Conservation (phyloP, 2,329 filamentous ascomycete species). For the Colletotrichum brevisporum region DNA sequence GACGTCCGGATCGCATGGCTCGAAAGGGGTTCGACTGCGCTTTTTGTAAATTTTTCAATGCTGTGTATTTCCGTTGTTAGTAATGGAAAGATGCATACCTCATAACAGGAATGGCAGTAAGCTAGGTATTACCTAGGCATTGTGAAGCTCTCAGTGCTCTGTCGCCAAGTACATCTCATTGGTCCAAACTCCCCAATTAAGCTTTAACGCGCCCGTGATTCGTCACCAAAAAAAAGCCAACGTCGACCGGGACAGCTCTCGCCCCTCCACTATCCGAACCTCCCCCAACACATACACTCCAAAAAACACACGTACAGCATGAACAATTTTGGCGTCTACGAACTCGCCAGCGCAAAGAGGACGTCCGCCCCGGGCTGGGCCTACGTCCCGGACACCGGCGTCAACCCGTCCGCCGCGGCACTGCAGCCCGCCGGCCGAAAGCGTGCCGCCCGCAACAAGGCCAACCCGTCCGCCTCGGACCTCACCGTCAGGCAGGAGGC, state of each 20-base stretch:
- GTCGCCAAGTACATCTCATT: constrained; percentile 21
- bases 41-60: no score
- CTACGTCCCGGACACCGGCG: constrained; percentile 84
- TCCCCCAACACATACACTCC: background rate
- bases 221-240: constrained; percentile 26
- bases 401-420: constrained; percentile 68
- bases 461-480: constrained; percentile 71
- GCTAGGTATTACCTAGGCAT: background rate
- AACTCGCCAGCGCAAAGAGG: constrained; percentile 80
- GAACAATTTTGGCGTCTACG: constrained; percentile 84
- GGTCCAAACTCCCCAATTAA: constrained; percentile 24
- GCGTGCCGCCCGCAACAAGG: constrained; percentile 75
- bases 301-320: constrained; percentile 52
- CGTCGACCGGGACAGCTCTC: background rate
- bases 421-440: constrained; percentile 74
- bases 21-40: background rate
- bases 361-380: constrained; percentile 88
- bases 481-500: constrained; percentile 86
- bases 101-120: no score
- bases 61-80: background rate
- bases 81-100: no score
- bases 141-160: background rate
- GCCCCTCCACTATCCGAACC: background rate
- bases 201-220: constrained; percentile 24
- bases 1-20: background rate